Conservation (phyloP, 768 basidiomycete species). For the Suillus sp. region DNA sequence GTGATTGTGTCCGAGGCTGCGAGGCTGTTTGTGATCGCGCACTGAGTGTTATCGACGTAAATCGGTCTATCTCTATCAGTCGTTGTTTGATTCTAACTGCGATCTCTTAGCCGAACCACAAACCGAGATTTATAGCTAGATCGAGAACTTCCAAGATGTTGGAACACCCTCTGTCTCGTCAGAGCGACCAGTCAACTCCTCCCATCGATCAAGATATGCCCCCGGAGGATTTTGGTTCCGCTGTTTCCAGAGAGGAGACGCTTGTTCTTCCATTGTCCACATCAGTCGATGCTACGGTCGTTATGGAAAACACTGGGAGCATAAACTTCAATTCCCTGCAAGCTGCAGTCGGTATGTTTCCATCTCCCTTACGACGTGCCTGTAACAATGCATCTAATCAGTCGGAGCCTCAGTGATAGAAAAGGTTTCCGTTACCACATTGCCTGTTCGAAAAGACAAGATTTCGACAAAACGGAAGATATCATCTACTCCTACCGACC, state of each 20-base stretch:
- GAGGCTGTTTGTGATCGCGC: conserved; percentile 32
- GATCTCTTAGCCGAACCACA: conserved; percentile 21
- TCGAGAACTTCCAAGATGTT: neutral
- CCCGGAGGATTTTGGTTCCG: conserved; percentile 21
- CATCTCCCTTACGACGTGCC: neutral
- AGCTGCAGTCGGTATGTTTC: neutral
- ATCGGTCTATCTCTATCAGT: conserved; percentile 12
- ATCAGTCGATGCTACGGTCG: neutral
- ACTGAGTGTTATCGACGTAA: conserved; percentile 36
- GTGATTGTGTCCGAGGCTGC: conserved; percentile 37
- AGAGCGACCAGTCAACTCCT: neutral
- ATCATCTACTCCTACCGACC: neutral
- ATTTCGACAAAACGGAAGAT: conserved; percentile 2
- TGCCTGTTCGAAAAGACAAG: neutral
- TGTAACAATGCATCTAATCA: neutral
- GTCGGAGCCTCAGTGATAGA: neutral
- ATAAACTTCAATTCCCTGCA: neutral
- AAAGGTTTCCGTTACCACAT: neutral
- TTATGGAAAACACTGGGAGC: neutral
- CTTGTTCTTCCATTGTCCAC: neutral
- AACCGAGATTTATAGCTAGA: neutral
- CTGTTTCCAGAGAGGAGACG: conserved; percentile 13
- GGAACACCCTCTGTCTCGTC: conserved; percentile 8
- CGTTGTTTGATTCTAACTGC: conserved; percentile 12
- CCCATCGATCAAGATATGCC: conserved; percentile 10